Base-by-base conservation (phyloP, 2,329 filamentous ascomycete species). In the Sarocladiaceae sp. region DNA sequence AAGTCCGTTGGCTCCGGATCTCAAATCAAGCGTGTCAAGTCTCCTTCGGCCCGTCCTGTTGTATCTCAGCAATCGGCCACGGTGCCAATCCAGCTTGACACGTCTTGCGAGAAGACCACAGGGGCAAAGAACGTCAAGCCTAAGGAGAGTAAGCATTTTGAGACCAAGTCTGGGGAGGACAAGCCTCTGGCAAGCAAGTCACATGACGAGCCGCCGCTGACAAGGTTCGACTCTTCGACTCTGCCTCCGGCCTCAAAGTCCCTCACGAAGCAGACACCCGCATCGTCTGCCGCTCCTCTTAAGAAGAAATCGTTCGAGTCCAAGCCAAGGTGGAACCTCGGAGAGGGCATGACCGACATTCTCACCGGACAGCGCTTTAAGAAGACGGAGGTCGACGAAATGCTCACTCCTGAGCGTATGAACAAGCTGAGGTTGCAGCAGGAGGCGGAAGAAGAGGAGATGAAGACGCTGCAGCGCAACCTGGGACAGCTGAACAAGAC, bases 311-410 rank as follows among this genome's bases (percentile, higher is more conserved):
- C 37, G 10, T 41, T 21, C 23, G 23, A 41, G n/a, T 21, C 23
- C 11, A 41, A 24, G 23, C 7, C 72, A 33, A 65, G 70, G 59
- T 77, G 76, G 73, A 70, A 69, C 12, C 56, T 81, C 23, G 67
- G 74, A 0, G 73, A 76, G 43, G 78, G 77, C 49, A 66, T 82
- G 52, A 67, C 72, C n/a, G 76, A 77, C 23, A 62, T 79, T 10
- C 68, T 82, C 47, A 73, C 65, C 33, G 70, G 72, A 15, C 73
- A 72, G 33, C 64, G 74, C 35, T 79, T 82, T 55, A 68, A 68
- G 48, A 69, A 68, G 37, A 66, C 75, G 44, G 76, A 82, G 48
- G 76, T 69, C 0, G 74, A 80, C 43, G 78, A 82, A 59, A 77
- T 80, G 64, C 58, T 80, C 11, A 74, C 76, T 10, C 70, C 75